Evolutionary conservation across 345 rosid genomes (phyloP), one percentile per base, ranked within the genome.

Genomic region (Populus alba): DNA sequence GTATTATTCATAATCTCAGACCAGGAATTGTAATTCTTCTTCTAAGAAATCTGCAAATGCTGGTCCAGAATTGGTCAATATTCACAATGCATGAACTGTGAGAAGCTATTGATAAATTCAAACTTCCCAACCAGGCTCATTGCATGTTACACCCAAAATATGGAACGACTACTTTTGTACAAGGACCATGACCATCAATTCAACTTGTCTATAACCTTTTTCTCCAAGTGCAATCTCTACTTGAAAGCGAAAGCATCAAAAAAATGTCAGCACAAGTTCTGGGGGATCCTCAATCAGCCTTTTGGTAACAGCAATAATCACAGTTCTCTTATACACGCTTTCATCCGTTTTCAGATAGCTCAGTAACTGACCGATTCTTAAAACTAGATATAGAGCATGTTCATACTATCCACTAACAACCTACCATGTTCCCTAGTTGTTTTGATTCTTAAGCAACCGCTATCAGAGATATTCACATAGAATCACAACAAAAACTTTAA

Each of bases 271-370:
- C 49, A 59, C 43, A 11, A n/a, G 16, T 43, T 33, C 33, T 23
- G 8, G n/a, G 51, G 51, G 62, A 76, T 70, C 43, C 55, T 69
- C 78, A 67, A 76, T 71, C 67, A 73, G 61, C 81, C 55, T 61
- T 22, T 33, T 63, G n/a, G 51, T n/a, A 55, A 51, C 23, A 76
- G 31, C 41, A 55, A 75, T 16, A 38, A 59, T 68, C 31, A n/a
- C 39, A 66, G 51, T 71, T 47, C n/a, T 51, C 68, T 62, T n/a
- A 45, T 1, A 15, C 62, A 72, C 8, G 33, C 59, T 7, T 53
- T 53, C 59, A 53, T 53, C 59, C 7, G 59, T 8, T 53, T 59
- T 23, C 65, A 23, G 65, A n/a, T 57, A 57, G 12, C n/a, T n/a
- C 63, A 9, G 63, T 13, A 57, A 57, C 63, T 8, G 29, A n/a